Conservation (phyloP, 2,329 filamentous ascomycete species). For the Fusarium brachygibbosum region DNA sequence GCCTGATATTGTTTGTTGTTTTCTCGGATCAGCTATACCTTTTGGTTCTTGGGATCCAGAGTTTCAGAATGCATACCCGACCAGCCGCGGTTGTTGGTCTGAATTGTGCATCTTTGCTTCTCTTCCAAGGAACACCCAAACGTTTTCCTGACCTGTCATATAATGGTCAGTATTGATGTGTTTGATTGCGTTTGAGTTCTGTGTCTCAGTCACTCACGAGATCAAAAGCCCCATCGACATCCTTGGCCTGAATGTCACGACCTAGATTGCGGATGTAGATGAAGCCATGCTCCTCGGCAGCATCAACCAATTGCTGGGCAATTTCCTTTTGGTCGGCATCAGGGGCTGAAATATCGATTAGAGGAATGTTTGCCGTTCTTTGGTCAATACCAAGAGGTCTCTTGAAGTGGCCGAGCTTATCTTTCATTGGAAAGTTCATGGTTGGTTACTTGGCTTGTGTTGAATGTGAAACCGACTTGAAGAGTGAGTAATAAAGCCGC, state of each 20-base stretch:
- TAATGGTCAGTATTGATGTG: not conserved
- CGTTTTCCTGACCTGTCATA: slow-evolving; percentile 72
- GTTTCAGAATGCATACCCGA: slow-evolving; percentile 89
- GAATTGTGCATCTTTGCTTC: slow-evolving; percentile 81
- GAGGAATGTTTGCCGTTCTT: slow-evolving; percentile 71
- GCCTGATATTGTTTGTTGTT: not conserved
- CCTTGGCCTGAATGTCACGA: slow-evolving; percentile 73
- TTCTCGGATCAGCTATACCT: slow-evolving; percentile 62
- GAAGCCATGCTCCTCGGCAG: slow-evolving; percentile 87
- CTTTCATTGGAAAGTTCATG: slow-evolving; percentile 16
- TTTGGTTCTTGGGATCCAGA: slow-evolving; percentile 85
- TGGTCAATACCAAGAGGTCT: slow-evolving; percentile 36
- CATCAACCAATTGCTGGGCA: slow-evolving; percentile 80
- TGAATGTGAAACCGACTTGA: not conserved
- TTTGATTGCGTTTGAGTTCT: not conserved
- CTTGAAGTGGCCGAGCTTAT: slow-evolving; percentile 11
- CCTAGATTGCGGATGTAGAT: slow-evolving; percentile 86
- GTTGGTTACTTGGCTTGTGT: not conserved
- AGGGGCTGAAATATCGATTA: slow-evolving; percentile 78
- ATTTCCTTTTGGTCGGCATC: slow-evolving; percentile 65
- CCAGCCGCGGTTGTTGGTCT: slow-evolving; percentile 89
- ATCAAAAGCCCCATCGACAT: slow-evolving; percentile 79
- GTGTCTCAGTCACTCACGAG: slow-evolving; percentile 67
- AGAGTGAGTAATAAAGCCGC: not conserved
- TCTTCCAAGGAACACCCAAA: slow-evolving; percentile 78